Evolutionary conservation across 169 alveolate genomes (phyloP), one percentile per base, ranked within the genome.

Genomic region (Plasmodium cynomolgi): DNA sequence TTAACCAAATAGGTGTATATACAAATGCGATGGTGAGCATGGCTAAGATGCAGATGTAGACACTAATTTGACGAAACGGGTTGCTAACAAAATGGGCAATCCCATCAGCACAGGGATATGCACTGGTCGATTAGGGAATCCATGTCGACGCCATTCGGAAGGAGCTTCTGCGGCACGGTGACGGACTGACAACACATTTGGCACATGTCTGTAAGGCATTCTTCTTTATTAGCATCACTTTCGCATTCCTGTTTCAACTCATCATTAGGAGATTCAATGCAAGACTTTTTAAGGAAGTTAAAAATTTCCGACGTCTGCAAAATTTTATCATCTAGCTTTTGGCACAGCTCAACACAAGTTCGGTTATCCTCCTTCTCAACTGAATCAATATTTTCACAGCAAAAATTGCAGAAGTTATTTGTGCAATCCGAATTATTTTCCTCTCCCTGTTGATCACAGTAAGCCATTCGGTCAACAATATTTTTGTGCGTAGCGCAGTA

Each of bases 121-220:
- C 94, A 90, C 26, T 90, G 94, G 31, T 90, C 83, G 29, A 81
- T 39, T 41, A 90, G 33, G 47, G 91, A 81, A 80, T 15, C 56
- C 26, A 90, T 72, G 47, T 90, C 58, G 23, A 80, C 47, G 72
- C 71, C 33, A 26, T 20, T 56, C n/a, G 91, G 68, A 23, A 90
- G 44, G 54, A 90, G 47, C 47, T 90, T 37, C 23, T 79, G 75
- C 31, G 94, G 94, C 74, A 90, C 50, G 34, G 79, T 72, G 47
- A 90, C 75, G 8, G 94, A 90, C 33, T 90, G 94, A n/a, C 94
- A 90, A 39, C 94, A 90, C 94, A 90, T 90, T 80, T 90, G 91
- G 17, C 94, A 90, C 94, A 90, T 90, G 39, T 90, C 94, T 23
- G 84, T 80, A 29, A 90, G 39, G 26, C 94, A 90, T 34, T 90